A percentile compares a stretch with the other conserved stretches of the same genome.
phyloP scores from a whole-genome alignment of 495 filamentous ascomycete genomes.

The Tuber calosporum region DNA sequence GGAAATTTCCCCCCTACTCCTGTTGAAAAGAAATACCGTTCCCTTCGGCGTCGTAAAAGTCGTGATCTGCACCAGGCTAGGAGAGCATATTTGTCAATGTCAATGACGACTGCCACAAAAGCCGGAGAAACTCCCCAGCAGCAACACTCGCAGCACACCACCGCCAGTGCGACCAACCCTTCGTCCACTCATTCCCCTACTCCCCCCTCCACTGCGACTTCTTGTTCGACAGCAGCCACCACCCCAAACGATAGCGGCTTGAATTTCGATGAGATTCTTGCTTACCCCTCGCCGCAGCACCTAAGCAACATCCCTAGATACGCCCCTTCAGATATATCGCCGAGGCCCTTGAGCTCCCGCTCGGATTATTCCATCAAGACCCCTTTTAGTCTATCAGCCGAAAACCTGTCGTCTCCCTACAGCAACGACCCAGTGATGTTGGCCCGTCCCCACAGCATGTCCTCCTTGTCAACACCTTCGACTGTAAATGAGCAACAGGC shows the following conservation, averaged over 20 bases:
- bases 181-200: background rate
- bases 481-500: slow-evolving; percentile 14
- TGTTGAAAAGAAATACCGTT: slow-evolving; percentile 28
- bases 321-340: slow-evolving; percentile 24
- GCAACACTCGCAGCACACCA: slow-evolving; percentile 14
- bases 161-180: background rate
- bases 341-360: slow-evolving; percentile 28
- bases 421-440: slow-evolving; percentile 27
- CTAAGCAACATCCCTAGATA: slow-evolving; percentile 24
- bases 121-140: slow-evolving; percentile 21
- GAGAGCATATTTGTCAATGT: slow-evolving; percentile 33
- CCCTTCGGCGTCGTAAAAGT: slow-evolving; percentile 35
- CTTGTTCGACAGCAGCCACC: background rate
- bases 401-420: slow-evolving; percentile 21
- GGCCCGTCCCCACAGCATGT: slow-evolving; percentile 39
- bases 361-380: slow-evolving; percentile 21
- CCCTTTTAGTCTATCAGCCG: slow-evolving; percentile 32
- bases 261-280: slow-evolving; percentile 25
- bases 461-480: slow-evolving; percentile 24
- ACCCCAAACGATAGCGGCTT: slow-evolving; percentile 3
- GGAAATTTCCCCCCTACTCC: slow-evolving; percentile 18
- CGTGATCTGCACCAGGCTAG: slow-evolving; percentile 30
- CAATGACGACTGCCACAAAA: slow-evolving; percentile 17
- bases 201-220: background rate
- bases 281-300: slow-evolving; percentile 23